These are phyloP conservation scores for Sarcocystis neurona DNA, from an alignment of 169 alveolate genomes.

Conservation along the genomic window DNA sequence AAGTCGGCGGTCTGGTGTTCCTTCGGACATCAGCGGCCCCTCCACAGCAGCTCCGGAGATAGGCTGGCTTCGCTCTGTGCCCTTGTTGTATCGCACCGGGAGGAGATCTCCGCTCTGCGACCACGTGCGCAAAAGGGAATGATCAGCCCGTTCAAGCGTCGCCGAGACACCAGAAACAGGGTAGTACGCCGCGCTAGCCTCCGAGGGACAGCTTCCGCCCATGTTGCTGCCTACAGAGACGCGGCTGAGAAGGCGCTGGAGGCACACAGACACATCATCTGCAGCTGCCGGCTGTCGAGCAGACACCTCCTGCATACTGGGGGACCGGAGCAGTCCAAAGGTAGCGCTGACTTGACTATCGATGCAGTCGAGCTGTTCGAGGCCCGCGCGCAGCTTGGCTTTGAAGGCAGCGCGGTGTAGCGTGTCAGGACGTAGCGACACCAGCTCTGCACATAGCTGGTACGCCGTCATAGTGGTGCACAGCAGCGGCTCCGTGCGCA, in stretches of 20 bases:
- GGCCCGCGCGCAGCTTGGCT: neutral
- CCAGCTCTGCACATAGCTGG: neutral
- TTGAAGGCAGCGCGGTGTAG: neutral
- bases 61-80: too few species aligned
- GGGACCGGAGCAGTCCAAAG: slow-evolving; percentile 5
- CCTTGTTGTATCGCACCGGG: too few species aligned
- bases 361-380: slow-evolving; percentile 13
- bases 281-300: slow-evolving; percentile 1
- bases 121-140: too few species aligned
- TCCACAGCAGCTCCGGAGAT: too few species aligned
- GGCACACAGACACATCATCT: slow-evolving; percentile 33
- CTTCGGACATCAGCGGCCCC: too few species aligned
- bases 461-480: neutral
- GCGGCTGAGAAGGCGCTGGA: slow-evolving; percentile 27
- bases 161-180: slow-evolving; percentile 9
- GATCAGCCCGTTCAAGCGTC: too few species aligned
- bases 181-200: neutral
- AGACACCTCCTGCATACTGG: slow-evolving; percentile 24
- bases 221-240: slow-evolving; percentile 13
- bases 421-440: neutral
- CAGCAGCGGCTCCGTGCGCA: slow-evolving; percentile 31
- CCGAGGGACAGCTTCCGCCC: slow-evolving; percentile 15
- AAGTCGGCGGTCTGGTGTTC: too few species aligned
- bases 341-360: neutral
- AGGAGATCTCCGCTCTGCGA: too few species aligned